phyloP scores from a whole-genome alignment of 108 stramenopile genomes.

The Nitzschia sp. region DNA sequence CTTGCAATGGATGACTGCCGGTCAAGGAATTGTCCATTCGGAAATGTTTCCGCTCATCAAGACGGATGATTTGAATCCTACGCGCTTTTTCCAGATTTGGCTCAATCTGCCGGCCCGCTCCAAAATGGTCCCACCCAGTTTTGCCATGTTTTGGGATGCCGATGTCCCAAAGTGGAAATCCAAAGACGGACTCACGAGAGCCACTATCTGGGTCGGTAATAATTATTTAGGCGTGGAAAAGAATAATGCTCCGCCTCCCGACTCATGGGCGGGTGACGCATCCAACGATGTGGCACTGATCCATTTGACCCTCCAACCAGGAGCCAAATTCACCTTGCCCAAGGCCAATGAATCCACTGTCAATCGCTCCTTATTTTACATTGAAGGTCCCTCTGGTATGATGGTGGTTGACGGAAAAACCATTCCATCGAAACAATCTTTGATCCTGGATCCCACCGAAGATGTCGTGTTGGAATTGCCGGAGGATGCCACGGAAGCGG shows the following conservation, averaged over 20 bases:
- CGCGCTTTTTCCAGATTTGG: constrained; percentile 79
- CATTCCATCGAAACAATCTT: constrained; percentile 32
- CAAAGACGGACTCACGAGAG: constrained; percentile 36
- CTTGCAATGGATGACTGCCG: constrained; percentile 94
- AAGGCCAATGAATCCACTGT: constrained; percentile 34
- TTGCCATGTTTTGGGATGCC: constrained; percentile 79
- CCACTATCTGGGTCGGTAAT: constrained; percentile 61
- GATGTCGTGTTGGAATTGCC: constrained; percentile 51
- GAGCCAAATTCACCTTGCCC: constrained; percentile 54
- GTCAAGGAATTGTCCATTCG: constrained; percentile 76
- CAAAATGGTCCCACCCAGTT: constrained; percentile 82
- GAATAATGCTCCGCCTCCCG: constrained; percentile 50
- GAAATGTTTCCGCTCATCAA: constrained; percentile 71
- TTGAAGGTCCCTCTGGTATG: constrained; percentile 55
- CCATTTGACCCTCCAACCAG: constrained; percentile 51
- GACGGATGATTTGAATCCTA: constrained; percentile 35
- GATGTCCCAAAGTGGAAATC: constrained; percentile 51
- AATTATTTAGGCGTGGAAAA: constrained; percentile 40
- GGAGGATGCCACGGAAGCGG: constrained; percentile 27
- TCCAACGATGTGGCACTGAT: constrained; percentile 65
- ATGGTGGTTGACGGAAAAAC: constrained; percentile 13
- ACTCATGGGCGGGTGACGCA: constrained; percentile 61
- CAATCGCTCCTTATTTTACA: constrained; percentile 63
- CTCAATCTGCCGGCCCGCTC: constrained; percentile 66
- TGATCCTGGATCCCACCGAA: constrained; percentile 42